Percentiles rank a stretch among this genome's conserved stretches.
These are phyloP conservation scores for Phascolomyces articulosus DNA, from an alignment of 371 early-diverging fungal species.

Conservation along the genomic window DNA sequence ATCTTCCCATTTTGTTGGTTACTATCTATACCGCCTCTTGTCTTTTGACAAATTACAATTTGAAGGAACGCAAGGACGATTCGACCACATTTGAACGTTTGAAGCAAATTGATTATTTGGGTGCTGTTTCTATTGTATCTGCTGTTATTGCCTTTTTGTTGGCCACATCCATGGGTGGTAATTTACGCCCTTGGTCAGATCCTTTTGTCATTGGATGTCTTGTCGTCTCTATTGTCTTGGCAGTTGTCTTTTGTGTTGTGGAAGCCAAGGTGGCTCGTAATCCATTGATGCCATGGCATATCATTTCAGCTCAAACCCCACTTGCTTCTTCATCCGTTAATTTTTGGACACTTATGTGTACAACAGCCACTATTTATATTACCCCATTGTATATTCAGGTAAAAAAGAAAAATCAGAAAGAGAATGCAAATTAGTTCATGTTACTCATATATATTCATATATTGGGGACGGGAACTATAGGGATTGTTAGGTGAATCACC, in stretches of 20 bases:
- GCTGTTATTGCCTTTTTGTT: slow-evolving; percentile 59
- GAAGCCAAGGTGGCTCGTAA: slow-evolving; percentile 64
- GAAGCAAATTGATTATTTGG: slow-evolving; percentile 66
- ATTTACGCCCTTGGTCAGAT: slow-evolving; percentile 63
- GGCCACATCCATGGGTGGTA: slow-evolving; percentile 69
- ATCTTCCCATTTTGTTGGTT: slow-evolving; percentile 69
- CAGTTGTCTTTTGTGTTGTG: slow-evolving; percentile 51
- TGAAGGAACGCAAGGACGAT: slow-evolving; percentile 38
- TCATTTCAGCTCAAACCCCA: slow-evolving; percentile 42
- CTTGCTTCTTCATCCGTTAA: slow-evolving; percentile 39
- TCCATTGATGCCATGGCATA: slow-evolving; percentile 63
- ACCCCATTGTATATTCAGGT: slow-evolving; percentile 45
- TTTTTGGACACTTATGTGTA: slow-evolving; percentile 40
- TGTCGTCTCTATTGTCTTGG: slow-evolving; percentile 45
- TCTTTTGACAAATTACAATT: slow-evolving; percentile 42
- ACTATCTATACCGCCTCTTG: slow-evolving; percentile 49
- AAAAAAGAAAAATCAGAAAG: not conserved
- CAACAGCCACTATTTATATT: slow-evolving; percentile 35
- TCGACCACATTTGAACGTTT: slow-evolving; percentile 52
- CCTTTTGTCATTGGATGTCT: slow-evolving; percentile 60
- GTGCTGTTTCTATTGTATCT: slow-evolving; percentile 53
- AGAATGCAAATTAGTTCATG: no score
- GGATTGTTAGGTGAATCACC: slow-evolving; percentile 42
- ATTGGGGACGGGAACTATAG: slow-evolving; percentile 4
- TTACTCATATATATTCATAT: not conserved